Evolutionary conservation across 129 eudicot species (phyloP).

Genomic region (Oenanthe sinensis): DNA sequence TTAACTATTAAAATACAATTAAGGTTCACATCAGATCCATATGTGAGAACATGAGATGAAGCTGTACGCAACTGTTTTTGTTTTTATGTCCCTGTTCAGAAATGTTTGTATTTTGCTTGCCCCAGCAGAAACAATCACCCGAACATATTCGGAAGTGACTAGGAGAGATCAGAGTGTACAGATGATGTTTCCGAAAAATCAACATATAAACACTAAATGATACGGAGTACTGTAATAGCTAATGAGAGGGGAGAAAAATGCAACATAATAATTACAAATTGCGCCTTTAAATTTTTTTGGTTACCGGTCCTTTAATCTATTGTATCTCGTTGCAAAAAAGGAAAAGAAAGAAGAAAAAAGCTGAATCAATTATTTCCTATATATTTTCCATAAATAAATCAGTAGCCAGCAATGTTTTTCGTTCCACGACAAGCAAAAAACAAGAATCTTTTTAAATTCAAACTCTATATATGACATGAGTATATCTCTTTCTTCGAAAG

Average conservation of each 20-base stretch:
- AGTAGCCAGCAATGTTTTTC: neutral
- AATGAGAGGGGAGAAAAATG: neutral
- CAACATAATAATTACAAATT: too few species aligned
- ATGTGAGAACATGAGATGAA: neutral
- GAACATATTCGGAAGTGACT: too few species aligned
- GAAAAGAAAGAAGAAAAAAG: too few species aligned
- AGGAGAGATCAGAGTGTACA: too few species aligned
- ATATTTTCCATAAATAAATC: too few species aligned
- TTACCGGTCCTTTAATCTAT: neutral
- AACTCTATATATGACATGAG: neutral
- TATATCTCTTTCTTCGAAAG: neutral
- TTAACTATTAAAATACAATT: neutral
- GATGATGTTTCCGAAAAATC: neutral
- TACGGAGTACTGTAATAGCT: too few species aligned
- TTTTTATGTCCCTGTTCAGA: neutral
- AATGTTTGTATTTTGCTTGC: neutral
- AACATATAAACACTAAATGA: neutral
- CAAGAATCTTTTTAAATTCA: too few species aligned
- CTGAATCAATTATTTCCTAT: too few species aligned
- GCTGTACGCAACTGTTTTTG: neutral
- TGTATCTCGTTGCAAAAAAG: neutral
- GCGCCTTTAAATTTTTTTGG: neutral
- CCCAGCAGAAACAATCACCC: neutral
- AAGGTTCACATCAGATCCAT: neutral
- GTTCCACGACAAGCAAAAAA: too few species aligned